A percentile compares a stretch with the other conserved stretches of the same genome.
Evolutionary conservation across 495 filamentous ascomycete genomes (phyloP).

Genomic region (Lineolata rhizophorae): DNA sequence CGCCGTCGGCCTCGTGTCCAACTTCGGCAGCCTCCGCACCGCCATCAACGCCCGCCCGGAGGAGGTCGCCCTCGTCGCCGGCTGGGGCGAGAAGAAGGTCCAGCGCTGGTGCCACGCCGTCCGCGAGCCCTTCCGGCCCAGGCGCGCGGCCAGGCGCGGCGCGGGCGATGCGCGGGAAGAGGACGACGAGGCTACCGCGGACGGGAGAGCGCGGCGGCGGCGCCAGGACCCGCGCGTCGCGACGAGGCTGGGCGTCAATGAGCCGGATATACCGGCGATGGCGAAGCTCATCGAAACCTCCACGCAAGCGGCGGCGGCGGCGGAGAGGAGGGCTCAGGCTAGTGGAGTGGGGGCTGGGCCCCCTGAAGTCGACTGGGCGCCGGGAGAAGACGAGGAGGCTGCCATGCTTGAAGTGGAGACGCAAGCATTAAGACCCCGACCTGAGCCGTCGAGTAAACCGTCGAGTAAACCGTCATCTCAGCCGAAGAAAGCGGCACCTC

Average conservation of each 20-base stretch:
- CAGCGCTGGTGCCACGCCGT: conserved; percentile 61
- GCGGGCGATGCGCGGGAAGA: background rate
- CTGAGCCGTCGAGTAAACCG: no score
- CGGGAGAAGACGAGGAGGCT: conserved; percentile 1
- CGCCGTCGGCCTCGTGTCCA: conserved; percentile 63
- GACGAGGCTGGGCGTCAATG: background rate
- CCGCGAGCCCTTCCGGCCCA: conserved; percentile 59
- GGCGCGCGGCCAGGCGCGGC: conserved; percentile 37
- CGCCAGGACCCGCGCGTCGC: background rate
- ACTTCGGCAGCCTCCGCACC: conserved; percentile 67
- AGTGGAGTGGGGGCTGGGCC: background rate
- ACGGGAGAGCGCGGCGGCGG: background rate
- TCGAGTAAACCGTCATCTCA: background rate
- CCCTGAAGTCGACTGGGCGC: background rate
- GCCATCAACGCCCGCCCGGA: conserved; percentile 78
- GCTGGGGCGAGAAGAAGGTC: conserved; percentile 94
- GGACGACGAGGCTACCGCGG: background rate
- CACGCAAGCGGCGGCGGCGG: background rate
- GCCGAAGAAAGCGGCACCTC: background rate
- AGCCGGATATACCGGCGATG: background rate
- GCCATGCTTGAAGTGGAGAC: background rate
- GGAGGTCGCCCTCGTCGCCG: conserved; percentile 55
- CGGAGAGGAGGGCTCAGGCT: background rate
- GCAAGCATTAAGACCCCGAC: no score
- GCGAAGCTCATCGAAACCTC: background rate